phyloP scores from a whole-genome alignment of 306 rosid genomes.

The Prunus salicina region DNA sequence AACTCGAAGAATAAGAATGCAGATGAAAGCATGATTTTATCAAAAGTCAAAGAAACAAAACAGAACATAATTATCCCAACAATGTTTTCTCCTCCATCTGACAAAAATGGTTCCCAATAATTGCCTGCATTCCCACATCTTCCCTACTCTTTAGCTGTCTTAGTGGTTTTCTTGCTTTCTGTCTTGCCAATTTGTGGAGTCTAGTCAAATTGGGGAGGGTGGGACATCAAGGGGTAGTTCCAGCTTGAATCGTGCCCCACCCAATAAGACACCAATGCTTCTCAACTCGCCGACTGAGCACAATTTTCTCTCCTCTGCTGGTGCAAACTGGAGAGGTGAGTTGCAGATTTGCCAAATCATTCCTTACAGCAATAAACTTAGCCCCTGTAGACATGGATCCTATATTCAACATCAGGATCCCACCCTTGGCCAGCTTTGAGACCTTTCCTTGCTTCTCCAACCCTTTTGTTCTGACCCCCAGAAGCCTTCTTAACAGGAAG shows the following conservation, averaged over 20 bases:
- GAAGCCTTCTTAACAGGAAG: constrained; percentile 76
- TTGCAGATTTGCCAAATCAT: constrained; percentile 73
- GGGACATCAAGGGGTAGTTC: constrained; percentile 77
- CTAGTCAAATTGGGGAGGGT: constrained; percentile 52
- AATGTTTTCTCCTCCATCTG: constrained; percentile 46
- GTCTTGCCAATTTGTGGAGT: neutral
- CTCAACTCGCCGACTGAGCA: constrained; percentile 85
- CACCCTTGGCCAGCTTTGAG: constrained; percentile 62
- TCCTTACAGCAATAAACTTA: constrained; percentile 65
- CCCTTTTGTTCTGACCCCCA: constrained; percentile 79
- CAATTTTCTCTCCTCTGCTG: constrained; percentile 82
- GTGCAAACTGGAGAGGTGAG: constrained; percentile 87
- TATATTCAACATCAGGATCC: constrained; percentile 86
- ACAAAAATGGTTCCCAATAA: constrained; percentile 56
- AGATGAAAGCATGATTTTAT: neutral
- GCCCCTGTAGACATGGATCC: constrained; percentile 93
- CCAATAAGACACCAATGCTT: constrained; percentile 97
- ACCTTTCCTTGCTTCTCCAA: constrained; percentile 80
- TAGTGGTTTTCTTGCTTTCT: neutral
- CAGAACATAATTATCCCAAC: constrained; percentile 1
- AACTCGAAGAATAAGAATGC: neutral
- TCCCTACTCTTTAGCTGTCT: constrained; percentile 4
- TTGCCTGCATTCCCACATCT: constrained; percentile 46
- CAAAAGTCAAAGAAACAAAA: neutral
- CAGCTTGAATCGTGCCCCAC: constrained; percentile 96